phyloP scores from a whole-genome alignment of 345 rosid genomes.

The Pelargonium nanum region DNA sequence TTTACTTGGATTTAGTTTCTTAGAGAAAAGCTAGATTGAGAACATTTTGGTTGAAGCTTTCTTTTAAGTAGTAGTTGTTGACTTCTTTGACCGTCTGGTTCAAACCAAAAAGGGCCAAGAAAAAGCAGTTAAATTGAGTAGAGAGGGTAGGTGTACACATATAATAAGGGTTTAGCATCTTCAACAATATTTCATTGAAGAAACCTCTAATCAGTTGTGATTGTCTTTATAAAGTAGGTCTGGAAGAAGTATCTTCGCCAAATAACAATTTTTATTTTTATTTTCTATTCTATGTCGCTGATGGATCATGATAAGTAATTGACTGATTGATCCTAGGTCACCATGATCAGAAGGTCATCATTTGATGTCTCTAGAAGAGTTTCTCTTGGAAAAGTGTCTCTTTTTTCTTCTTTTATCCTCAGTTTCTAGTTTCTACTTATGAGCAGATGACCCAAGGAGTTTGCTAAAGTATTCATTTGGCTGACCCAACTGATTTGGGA shows the following conservation, averaged over 20 bases:
- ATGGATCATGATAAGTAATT: not conserved
- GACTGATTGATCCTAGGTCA: not conserved
- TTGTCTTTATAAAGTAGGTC: not conserved
- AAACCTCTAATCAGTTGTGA: not conserved
- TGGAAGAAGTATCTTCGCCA: not conserved
- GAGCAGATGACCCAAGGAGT: too few relatives aligned
- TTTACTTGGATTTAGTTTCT: not conserved
- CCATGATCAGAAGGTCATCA: not conserved
- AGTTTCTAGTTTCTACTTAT: too few relatives aligned
- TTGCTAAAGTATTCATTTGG: too few relatives aligned
- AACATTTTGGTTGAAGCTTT: not conserved
- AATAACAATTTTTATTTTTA: not conserved
- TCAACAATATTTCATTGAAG: too few relatives aligned
- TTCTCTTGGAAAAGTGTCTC: not conserved
- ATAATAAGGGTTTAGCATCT: not conserved
- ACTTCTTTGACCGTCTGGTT: not conserved
- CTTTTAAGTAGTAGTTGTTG: not conserved
- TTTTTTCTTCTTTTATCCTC: not conserved
- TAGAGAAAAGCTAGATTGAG: not conserved
- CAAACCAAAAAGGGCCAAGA: not conserved
- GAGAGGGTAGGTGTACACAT: not conserved
- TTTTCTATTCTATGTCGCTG: not conserved
- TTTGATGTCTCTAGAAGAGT: not conserved
- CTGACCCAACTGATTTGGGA: too few relatives aligned
- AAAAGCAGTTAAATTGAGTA: not conserved